A percentile compares a stretch with the other conserved stretches of the same genome.
Conservation (phyloP, 805 yeast genomes). For the Lachancea nothofagi region DNA sequence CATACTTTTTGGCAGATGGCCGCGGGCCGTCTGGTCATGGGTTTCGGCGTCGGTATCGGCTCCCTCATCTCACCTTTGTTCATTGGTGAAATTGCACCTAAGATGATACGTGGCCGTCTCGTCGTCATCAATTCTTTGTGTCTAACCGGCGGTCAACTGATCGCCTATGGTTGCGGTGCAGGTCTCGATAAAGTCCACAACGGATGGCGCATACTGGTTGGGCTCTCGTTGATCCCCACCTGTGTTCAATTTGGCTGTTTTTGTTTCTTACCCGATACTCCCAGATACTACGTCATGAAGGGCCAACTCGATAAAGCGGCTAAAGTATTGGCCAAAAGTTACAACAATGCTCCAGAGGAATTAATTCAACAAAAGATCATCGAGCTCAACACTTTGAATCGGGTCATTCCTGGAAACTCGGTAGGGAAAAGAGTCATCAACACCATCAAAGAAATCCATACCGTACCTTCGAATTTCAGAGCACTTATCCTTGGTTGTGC, state of each 20-base stretch:
- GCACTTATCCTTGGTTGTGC: conserved; percentile 90
- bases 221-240: conserved; percentile 85
- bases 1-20: conserved; percentile 86
- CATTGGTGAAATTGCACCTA: conserved; percentile 88
- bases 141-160: conserved; percentile 90
- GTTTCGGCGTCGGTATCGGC: conserved; percentile 95
- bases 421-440: conserved; percentile 50
- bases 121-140: conserved; percentile 85
- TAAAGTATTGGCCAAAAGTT: conserved; percentile 56
- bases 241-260: conserved; percentile 70
- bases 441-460: conserved; percentile 58
- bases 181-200: conserved; percentile 66
- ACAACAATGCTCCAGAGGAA: conserved; percentile 56
- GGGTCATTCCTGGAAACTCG: conserved; percentile 42
- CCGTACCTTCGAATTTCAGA: conserved; percentile 72
- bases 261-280: conserved; percentile 90
- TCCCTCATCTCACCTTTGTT: conserved; percentile 91
- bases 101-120: conserved; percentile 83
- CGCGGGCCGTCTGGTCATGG: conserved; percentile 86
- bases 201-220: conserved; percentile 94
- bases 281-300: conserved; percentile 77
- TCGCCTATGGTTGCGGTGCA: conserved; percentile 92
- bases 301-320: conserved; percentile 62
- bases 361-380: conserved; percentile 61
- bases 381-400: conserved; percentile 51